These are phyloP conservation scores for Calonectria multiphialidica DNA, from an alignment of 2,329 filamentous ascomycete species.

Conservation along the genomic window DNA sequence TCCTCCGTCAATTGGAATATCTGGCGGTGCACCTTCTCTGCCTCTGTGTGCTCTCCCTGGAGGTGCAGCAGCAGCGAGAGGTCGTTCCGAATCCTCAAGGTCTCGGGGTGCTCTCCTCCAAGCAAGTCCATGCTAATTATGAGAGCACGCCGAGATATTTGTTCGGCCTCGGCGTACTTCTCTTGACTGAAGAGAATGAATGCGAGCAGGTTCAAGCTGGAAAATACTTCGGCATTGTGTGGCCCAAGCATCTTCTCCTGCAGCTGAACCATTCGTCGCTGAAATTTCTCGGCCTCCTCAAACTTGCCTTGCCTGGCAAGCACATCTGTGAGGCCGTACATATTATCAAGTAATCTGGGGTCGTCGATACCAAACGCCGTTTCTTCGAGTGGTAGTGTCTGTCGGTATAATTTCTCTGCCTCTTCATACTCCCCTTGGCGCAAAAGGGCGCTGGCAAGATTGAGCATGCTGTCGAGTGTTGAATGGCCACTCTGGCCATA, in stretches of 20 bases:
- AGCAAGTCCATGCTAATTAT: background rate
- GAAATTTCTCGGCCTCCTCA: background rate
- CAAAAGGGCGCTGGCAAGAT: background rate
- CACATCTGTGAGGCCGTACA: background rate
- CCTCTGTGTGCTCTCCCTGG: background rate
- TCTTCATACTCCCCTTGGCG: conserved; percentile 27
- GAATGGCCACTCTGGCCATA: background rate
- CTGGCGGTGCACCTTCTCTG: background rate
- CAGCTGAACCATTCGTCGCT: background rate
- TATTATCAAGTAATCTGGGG: background rate
- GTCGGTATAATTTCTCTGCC: conserved; percentile 25
- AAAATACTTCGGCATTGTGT: background rate
- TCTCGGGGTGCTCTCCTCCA: background rate
- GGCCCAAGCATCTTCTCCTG: background rate
- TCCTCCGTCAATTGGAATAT: background rate
- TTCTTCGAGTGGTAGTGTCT: background rate
- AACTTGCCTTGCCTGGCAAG: background rate
- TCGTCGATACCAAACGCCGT: background rate
- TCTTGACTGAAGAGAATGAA: background rate
- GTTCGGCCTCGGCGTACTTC: background rate
- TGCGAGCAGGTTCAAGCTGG: background rate
- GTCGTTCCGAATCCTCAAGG: background rate
- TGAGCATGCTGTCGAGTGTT: background rate
- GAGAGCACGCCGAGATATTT: background rate
- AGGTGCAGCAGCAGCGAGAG: background rate